Conservation (phyloP, 75 land plant genomes). For the Selaginella tamariscina region DNA sequence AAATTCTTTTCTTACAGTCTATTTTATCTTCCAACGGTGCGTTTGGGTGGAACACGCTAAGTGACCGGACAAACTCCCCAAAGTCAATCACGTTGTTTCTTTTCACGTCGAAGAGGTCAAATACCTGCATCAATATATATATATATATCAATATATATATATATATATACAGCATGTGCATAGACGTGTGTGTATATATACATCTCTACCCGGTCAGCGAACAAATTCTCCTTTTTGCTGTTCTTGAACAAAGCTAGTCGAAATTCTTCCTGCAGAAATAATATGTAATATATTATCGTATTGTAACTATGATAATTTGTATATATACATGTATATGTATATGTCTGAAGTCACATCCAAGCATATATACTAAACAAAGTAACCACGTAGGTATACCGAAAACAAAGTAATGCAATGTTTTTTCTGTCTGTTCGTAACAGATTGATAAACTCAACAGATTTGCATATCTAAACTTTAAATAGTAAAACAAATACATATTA, state of each 20-base stretch:
- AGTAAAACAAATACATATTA: too few relatives aligned
- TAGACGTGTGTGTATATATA: background rate
- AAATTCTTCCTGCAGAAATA: constrained; percentile 62
- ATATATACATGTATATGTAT: too few relatives aligned
- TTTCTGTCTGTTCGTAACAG: too few relatives aligned
- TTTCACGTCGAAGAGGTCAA: constrained; percentile 86
- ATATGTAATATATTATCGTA: background rate
- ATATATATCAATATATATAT: background rate
- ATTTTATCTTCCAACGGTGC: constrained; percentile 71
- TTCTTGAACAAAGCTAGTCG: constrained; percentile 73
- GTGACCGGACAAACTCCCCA: constrained; percentile 83
- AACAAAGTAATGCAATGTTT: too few relatives aligned
- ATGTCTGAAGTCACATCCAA: too few relatives aligned
- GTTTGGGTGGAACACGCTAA: constrained; percentile 88
- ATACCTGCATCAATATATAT: constrained; percentile 41
- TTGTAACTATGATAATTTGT: too few relatives aligned
- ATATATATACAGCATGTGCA: background rate
- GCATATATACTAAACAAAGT: too few relatives aligned
- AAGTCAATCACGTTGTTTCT: constrained; percentile 74
- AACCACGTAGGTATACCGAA: too few relatives aligned
- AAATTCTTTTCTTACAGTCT: constrained; percentile 72
- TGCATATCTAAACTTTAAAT: too few relatives aligned
- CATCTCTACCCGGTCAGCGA: constrained; percentile 76
- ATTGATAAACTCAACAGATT: too few relatives aligned
- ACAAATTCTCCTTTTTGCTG: constrained; percentile 70